Evolutionary conservation across 1,139 yeast genomes (phyloP).

Genomic region (Debaryomyces psychrophilus): DNA sequence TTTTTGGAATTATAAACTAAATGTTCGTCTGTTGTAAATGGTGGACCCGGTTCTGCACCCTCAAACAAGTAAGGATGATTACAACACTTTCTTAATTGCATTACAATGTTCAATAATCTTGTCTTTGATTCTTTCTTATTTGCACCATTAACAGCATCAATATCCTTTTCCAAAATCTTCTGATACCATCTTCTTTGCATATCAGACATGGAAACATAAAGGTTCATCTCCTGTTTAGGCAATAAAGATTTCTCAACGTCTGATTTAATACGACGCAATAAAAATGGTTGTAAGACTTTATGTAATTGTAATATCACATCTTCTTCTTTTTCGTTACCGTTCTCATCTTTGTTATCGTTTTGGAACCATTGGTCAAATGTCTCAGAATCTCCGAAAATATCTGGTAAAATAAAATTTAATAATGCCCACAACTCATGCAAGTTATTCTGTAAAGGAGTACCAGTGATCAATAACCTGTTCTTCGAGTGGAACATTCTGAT

Average conservation of each 20-base stretch:
- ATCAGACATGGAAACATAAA: constrained; percentile 72
- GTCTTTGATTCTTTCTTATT: constrained; percentile 76
- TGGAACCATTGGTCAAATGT: constrained; percentile 77
- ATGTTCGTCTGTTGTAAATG: constrained; percentile 82
- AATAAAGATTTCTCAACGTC: constrained; percentile 78
- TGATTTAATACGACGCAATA: constrained; percentile 72
- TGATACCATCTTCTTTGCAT: constrained; percentile 82
- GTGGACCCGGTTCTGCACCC: constrained; percentile 90
- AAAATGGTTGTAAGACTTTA: constrained; percentile 78
- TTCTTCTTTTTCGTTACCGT: constrained; percentile 34
- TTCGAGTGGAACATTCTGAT: constrained; percentile 72
- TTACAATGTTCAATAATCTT: constrained; percentile 72
- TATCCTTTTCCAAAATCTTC: constrained; percentile 73
- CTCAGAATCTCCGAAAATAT: constrained; percentile 73
- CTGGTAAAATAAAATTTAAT: constrained; percentile 73
- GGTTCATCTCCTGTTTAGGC: constrained; percentile 74
- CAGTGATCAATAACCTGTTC: constrained; percentile 72
- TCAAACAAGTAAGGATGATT: constrained; percentile 83
- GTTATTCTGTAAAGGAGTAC: constrained; percentile 81
- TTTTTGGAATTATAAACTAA: constrained; percentile 72
- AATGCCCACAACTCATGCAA: constrained; percentile 82
- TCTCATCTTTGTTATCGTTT: constrained; percentile 29
- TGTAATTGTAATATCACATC: constrained; percentile 84
- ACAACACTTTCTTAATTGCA: constrained; percentile 84
- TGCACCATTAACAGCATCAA: constrained; percentile 83